These are phyloP conservation scores for Aspergillus campestris DNA, from an alignment of 495 filamentous ascomycete species.

Conservation along the genomic window DNA sequence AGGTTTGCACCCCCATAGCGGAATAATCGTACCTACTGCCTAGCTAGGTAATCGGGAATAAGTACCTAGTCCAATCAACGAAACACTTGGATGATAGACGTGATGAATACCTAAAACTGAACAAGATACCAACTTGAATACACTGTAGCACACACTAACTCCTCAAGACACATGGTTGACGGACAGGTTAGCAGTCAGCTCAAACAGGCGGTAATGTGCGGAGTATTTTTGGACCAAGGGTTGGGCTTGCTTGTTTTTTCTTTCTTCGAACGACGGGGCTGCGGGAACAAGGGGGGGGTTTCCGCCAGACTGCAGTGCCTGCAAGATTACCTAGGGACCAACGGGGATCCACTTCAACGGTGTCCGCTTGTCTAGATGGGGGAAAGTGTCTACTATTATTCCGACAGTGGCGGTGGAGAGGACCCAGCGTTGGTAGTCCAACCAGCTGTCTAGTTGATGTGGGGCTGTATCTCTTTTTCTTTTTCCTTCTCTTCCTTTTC, in stretches of 20 bases:
- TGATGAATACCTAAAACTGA: too few species aligned
- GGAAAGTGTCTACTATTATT: neutral
- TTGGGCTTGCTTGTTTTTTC: neutral
- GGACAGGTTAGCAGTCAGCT: too few species aligned
- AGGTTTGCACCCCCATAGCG: too few species aligned
- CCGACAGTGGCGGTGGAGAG: slow-evolving; percentile 6
- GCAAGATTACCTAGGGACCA: slow-evolving; percentile 24
- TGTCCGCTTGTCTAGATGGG: slow-evolving; percentile 10
- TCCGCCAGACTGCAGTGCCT: slow-evolving; percentile 12
- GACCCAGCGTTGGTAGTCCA: neutral
- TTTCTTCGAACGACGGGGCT: slow-evolving; percentile 20
- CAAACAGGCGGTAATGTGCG: neutral
- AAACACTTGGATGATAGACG: too few species aligned
- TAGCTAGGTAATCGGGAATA: too few species aligned
- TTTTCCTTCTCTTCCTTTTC: too few species aligned
- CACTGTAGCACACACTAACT: too few species aligned
- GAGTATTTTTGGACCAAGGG: slow-evolving; percentile 1
- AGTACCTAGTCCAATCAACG: too few species aligned
- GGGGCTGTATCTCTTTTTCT: too few species aligned
- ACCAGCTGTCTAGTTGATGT: neutral
- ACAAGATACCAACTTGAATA: too few species aligned
- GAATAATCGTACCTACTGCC: too few species aligned
- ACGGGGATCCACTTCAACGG: slow-evolving; percentile 13
- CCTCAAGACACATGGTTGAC: too few species aligned
- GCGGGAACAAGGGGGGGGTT: slow-evolving; percentile 13